phyloP scores from a whole-genome alignment of 2,329 filamentous ascomycete genomes.

The Aspergillus unguis region DNA sequence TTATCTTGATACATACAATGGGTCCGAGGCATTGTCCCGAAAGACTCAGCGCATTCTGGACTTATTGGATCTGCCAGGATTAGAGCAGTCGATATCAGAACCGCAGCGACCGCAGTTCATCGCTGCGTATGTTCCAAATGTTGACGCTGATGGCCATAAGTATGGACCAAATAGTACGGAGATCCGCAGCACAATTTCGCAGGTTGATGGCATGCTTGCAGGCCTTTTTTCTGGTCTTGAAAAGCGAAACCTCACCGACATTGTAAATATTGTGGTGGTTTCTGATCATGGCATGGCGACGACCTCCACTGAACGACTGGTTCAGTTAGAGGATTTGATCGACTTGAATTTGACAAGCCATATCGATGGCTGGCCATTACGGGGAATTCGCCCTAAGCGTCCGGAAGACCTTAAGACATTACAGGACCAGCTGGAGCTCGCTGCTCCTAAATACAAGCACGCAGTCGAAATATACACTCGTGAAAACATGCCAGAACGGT shows the following conservation, averaged over 20 bases:
- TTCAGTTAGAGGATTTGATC: constrained; percentile 87
- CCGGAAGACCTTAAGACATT: constrained; percentile 63
- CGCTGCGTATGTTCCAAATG: constrained; percentile 89
- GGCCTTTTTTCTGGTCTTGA: constrained; percentile 72
- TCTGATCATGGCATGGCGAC: constrained; percentile 99
- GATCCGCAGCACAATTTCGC: constrained; percentile 70
- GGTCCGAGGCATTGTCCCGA: constrained; percentile 65
- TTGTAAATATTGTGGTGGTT: constrained; percentile 94
- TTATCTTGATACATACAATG: constrained; percentile 81
- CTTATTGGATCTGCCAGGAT: constrained; percentile 79
- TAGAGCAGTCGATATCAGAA: constrained; percentile 53
- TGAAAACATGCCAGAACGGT: constrained; percentile 84
- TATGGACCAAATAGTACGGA: constrained; percentile 95
- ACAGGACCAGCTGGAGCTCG: constrained; percentile 57
- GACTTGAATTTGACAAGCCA: constrained; percentile 75
- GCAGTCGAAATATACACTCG: constrained; percentile 84
- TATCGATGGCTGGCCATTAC: constrained; percentile 90
- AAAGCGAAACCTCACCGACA: constrained; percentile 74
- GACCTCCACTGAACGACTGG: constrained; percentile 72
- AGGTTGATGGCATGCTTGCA: constrained; percentile 81
- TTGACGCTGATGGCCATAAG: constrained; percentile 80
- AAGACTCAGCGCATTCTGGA: constrained; percentile 79
- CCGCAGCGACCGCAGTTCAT: constrained; percentile 80
- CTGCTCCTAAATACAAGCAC: constrained; percentile 54
- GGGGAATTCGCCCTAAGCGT: constrained; percentile 78